A percentile compares a stretch with the other conserved stretches of the same genome.
These are phyloP conservation scores for Chytriomyces hyalinus DNA, from an alignment of 192 early-diverging fungal genomes.

Conservation along the genomic window DNA sequence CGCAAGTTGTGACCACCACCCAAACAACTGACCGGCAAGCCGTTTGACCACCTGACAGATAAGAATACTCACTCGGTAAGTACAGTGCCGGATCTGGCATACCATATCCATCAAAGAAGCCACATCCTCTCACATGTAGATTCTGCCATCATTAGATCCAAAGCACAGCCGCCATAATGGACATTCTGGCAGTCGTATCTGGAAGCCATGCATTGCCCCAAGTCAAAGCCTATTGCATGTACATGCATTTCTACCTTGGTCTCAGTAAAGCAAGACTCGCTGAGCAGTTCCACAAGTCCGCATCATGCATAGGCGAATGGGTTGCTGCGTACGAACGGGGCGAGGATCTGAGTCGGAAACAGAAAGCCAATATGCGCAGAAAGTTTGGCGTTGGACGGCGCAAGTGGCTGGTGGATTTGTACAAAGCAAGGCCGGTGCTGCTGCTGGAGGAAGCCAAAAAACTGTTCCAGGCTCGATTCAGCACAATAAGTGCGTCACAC, in stretches of 20 bases:
- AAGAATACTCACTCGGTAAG: too few relatives aligned
- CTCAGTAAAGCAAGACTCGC: background rate
- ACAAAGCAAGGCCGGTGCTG: background rate
- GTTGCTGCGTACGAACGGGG: background rate
- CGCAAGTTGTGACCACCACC: background rate
- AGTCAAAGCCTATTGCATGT: conserved; percentile 16
- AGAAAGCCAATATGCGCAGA: background rate
- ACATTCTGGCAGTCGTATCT: background rate
- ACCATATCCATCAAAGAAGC: too few relatives aligned
- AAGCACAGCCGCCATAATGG: background rate
- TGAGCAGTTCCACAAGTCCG: background rate
- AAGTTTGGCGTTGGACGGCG: background rate
- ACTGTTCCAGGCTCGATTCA: background rate
- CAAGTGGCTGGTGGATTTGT: conserved; percentile 15
- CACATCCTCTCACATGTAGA: too few relatives aligned
- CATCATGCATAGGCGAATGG: conserved; percentile 18
- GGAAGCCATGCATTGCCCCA: background rate
- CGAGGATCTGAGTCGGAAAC: background rate
- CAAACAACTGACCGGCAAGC: background rate
- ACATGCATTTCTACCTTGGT: conserved; percentile 17
- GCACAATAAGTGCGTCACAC: background rate
- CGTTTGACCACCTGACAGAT: too few relatives aligned
- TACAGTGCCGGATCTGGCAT: too few relatives aligned
- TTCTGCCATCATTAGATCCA: too few relatives aligned
- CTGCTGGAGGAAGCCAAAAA: conserved; percentile 12